Conservation (phyloP, 768 basidiomycete species). For the Sutorius australiensis region DNA sequence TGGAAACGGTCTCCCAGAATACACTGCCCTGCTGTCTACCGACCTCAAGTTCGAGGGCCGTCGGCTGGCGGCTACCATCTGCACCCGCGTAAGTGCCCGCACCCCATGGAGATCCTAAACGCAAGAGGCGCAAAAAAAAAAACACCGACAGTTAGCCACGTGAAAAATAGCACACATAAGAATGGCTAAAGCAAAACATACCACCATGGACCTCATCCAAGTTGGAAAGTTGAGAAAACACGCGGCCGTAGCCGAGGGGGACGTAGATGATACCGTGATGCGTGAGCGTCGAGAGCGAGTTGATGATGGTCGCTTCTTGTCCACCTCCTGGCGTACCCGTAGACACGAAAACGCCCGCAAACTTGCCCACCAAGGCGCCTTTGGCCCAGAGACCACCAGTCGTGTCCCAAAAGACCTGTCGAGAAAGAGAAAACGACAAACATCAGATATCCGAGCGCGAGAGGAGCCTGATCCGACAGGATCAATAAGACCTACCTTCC, state of each 20-base stretch:
- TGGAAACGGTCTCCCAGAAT: constrained; percentile 49
- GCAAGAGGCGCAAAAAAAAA: neutral
- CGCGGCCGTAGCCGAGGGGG: constrained; percentile 61
- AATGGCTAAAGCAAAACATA: constrained; percentile 24
- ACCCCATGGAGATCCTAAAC: constrained; percentile 71
- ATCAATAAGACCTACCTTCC: constrained; percentile 47
- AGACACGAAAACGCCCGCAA: constrained; percentile 71
- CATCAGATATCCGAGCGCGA: constrained; percentile 1
- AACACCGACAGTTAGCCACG: neutral
- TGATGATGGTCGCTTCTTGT: constrained; percentile 58
- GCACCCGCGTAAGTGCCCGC: constrained; percentile 57
- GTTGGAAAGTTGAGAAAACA: constrained; percentile 42
- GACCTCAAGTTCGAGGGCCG: constrained; percentile 47
- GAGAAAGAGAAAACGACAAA: neutral
- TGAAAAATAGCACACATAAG: neutral
- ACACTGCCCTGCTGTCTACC: constrained; percentile 48
- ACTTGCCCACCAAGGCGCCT: constrained; percentile 68
- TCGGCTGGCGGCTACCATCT: constrained; percentile 49
- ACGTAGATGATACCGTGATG: constrained; percentile 75
- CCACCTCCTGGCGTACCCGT: constrained; percentile 72
- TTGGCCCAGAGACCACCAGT: constrained; percentile 64
- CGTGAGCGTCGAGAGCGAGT: constrained; percentile 51
- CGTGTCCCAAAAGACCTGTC: constrained; percentile 67
- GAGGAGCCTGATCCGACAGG: neutral
- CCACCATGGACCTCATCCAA: constrained; percentile 56